Percentiles rank a stretch among this genome's conserved stretches.
phyloP scores from a whole-genome alignment of 208 protist genomes.

The Angomonas desouzai region DNA sequence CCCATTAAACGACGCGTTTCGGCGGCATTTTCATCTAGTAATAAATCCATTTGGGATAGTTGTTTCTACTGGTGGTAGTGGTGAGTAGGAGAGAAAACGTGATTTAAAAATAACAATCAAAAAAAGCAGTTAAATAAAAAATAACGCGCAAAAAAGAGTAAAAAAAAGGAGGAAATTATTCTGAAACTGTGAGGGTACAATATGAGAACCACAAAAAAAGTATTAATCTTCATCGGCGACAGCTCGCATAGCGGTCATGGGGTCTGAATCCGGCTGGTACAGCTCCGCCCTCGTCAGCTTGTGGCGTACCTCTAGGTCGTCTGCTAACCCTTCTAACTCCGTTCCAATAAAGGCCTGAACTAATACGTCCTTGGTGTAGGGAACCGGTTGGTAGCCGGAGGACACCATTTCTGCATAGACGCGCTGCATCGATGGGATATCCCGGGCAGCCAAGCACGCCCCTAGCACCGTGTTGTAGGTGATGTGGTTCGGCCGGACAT shows the following conservation, averaged over 20 bases:
- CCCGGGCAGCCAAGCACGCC: constrained; percentile 56
- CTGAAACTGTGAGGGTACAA: too few species aligned
- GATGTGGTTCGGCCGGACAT: constrained; percentile 77
- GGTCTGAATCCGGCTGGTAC: constrained; percentile 73
- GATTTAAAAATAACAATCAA: constrained; percentile 1
- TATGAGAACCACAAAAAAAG: too few species aligned
- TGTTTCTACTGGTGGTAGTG: too few species aligned
- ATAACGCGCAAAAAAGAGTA: not conserved
- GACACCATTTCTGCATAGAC: constrained; percentile 81
- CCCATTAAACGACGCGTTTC: constrained; percentile 2
- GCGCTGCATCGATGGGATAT: constrained; percentile 35
- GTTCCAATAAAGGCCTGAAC: constrained; percentile 46
- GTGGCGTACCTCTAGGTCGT: constrained; percentile 56
- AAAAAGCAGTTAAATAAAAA: not conserved
- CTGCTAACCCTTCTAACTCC: constrained; percentile 51
- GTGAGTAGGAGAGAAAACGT: too few species aligned
- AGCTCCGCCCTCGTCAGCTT: constrained; percentile 29
- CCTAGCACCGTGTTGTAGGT: constrained; percentile 85
- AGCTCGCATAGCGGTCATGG: constrained; percentile 56
- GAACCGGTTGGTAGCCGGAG: constrained; percentile 67
- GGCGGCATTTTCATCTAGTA: constrained; percentile 8
- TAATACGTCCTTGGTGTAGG: constrained; percentile 63
- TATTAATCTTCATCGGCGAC: too few species aligned
- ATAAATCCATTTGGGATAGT: not conserved
- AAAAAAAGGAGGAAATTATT: too few species aligned